Conservation (phyloP, 2,329 filamentous ascomycete species). For the Aspergillus piperis region DNA sequence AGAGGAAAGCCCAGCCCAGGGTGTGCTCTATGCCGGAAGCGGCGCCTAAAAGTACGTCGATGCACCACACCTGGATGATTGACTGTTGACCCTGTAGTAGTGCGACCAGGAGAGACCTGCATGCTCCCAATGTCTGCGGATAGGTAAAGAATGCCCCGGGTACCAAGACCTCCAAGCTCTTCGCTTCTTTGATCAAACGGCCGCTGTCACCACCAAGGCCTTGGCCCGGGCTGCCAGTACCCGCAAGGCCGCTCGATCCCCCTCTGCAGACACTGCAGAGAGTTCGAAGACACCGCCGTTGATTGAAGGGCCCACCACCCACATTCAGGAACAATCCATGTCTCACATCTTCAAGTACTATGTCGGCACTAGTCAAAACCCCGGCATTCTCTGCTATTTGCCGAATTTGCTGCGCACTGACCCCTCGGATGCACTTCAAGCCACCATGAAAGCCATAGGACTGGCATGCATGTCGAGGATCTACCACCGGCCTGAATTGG, state of each 20-base stretch:
- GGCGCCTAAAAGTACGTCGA: constrained; percentile 16
- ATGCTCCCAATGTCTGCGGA: constrained; percentile 20
- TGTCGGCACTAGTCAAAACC: constrained; percentile 11
- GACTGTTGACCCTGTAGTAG: constrained; percentile 9
- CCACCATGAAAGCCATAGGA: constrained; percentile 16
- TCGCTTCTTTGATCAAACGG: constrained; percentile 19
- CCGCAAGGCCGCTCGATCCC: background rate
- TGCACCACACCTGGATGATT: background rate
- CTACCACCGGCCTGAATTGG: background rate
- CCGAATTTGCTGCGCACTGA: constrained; percentile 5
- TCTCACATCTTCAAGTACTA: constrained; percentile 14
- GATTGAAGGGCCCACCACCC: background rate
- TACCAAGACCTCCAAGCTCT: constrained; percentile 18
- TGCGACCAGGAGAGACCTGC: constrained; percentile 22
- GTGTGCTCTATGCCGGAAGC: constrained; percentile 17
- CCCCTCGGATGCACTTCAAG: constrained; percentile 13
- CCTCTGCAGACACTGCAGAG: background rate
- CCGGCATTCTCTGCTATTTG: constrained; percentile 15
- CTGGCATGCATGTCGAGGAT: constrained; percentile 16
- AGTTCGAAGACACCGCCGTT: background rate
- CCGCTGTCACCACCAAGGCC: constrained; percentile 17
- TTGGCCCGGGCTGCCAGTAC: background rate
- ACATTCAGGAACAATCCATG: constrained; percentile 12
- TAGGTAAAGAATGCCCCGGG: constrained; percentile 16
- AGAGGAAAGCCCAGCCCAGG: constrained; percentile 17